Evolutionary conservation across 2,329 filamentous ascomycete genomes (phyloP).

Genomic region (Phoma sp.): DNA sequence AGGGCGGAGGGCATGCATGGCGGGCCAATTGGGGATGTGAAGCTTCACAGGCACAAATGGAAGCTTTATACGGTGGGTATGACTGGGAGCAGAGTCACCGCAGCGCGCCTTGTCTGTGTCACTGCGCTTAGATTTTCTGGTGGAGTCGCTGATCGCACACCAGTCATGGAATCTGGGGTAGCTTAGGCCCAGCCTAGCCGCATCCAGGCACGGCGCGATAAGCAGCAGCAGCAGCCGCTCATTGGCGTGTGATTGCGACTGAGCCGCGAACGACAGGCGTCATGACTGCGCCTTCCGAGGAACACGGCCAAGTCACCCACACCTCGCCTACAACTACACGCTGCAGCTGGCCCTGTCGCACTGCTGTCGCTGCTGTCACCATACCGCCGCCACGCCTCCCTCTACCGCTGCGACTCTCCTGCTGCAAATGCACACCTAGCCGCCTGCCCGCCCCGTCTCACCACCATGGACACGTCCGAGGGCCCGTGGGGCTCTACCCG

Average conservation of each 20-base stretch:
- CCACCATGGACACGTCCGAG: slow-evolving; percentile 43
- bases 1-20: slow-evolving; percentile 43
- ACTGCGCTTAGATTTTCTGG: slow-evolving; percentile 21
- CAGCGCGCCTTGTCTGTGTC: slow-evolving; percentile 7
- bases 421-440: not conserved
- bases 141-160: slow-evolving; percentile 9
- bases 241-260: slow-evolving; percentile 3
- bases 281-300: slow-evolving; percentile 4
- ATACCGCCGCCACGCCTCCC: not conserved
- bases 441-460: not conserved
- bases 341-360: too few relatives aligned
- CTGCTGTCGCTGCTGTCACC: not conserved
- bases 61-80: not conserved
- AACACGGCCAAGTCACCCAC: not conserved
- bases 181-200: not conserved
- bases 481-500: slow-evolving; percentile 45
- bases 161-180: slow-evolving; percentile 12
- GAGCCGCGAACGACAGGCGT: slow-evolving; percentile 2
- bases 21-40: slow-evolving; percentile 11
- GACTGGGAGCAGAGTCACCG: slow-evolving; percentile 28
- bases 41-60: not conserved
- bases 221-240: not conserved
- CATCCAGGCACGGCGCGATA: slow-evolving; percentile 3
- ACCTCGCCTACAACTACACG: not conserved
- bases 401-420: too few relatives aligned